Percentiles rank a stretch among this genome's conserved stretches.
These are phyloP conservation scores for Ottelia alismoides DNA, from an alignment of 106 monocot genomes.

Conservation along the genomic window DNA sequence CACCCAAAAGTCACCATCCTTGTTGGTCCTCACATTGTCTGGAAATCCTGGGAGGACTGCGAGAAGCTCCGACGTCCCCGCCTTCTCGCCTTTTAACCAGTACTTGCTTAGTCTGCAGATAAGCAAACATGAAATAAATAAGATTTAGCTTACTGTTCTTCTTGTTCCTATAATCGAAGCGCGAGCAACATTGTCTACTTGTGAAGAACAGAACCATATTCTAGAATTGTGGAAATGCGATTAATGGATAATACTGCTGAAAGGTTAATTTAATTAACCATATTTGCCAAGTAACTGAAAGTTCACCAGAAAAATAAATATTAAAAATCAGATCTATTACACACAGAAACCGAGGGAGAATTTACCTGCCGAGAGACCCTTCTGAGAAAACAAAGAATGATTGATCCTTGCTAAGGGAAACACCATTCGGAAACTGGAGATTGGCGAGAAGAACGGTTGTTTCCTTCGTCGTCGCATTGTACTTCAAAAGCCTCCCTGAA, in stretches of 20 bases:
- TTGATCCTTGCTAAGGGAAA: constrained; percentile 82
- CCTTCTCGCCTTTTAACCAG: constrained; percentile 91
- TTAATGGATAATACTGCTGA: no score
- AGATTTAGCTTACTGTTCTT: no score
- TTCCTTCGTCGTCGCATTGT: constrained; percentile 45
- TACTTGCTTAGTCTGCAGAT: constrained; percentile 71
- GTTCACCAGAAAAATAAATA: no score
- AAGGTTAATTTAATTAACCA: no score
- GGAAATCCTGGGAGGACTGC: constrained; percentile 79
- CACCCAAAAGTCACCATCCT: constrained; percentile 95
- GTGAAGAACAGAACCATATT: no score
- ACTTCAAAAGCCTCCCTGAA: constrained; percentile 80
- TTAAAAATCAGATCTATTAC: no score
- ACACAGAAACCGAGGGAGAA: no score
- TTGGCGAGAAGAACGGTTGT: constrained; percentile 64
- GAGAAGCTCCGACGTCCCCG: constrained; percentile 50
- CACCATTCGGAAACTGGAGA: constrained; percentile 92
- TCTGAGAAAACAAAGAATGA: constrained; percentile 83
- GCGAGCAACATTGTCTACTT: no score
- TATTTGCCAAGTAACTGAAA: no score
- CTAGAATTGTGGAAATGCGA: no score
- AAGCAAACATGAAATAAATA: no score
- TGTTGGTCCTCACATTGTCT: constrained; percentile 85
- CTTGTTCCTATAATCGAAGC: no score
- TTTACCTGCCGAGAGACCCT: constrained; percentile 54